Evolutionary conservation across 2,329 filamentous ascomycete genomes (phyloP), one percentile per base, ranked within the genome.

Genomic region (Piedraia hortae): DNA sequence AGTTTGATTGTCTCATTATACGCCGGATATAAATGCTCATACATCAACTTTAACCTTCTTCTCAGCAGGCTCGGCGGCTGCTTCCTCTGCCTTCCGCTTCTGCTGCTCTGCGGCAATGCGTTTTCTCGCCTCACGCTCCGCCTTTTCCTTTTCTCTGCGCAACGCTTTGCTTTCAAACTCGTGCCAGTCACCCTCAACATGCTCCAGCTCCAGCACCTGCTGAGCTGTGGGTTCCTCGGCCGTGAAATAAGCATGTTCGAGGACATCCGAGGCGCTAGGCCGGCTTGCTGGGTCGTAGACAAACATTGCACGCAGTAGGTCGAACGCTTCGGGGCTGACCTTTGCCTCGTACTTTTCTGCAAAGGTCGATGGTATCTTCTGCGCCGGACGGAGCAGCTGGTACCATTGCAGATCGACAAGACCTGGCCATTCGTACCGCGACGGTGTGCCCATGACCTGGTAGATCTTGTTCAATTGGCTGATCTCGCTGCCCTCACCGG

Each of bases 381-480:
- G 66, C 2, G 60, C 63, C 1, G 82, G 80, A 8, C 78, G 60
- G 31, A 97, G 58, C 9, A 97, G 60, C 44, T 90, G 75, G 39
- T 89, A 93, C 85, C 85, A 97, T 6, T 82, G 74, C 65, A 91
- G 85, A 25, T 91, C 73, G n/a, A 71, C 57, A 10, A 93, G 61
- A 5, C 65, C 69, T 2, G 85, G 78, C 88, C 88, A 97, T 14
- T 88, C 72, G 15, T 56, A 54, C 25, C 64, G 62, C 18, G 65
- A 88, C 0, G 85, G 85, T 0, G 82, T 93, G 21, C 85, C 85
- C 20, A 97, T 58, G 4, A 89, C 57, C 22, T 70, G 68, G 46
- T 91, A 91, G n/a, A 97, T 82, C 47, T 89, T 91, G 32, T 93
- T 80, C 3, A 97, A 56, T 43, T 97, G 85, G 36, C 70, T 88